Base-by-base conservation (phyloP, 805 yeast genomes). In the Metschnikowia colocasiae region DNA sequence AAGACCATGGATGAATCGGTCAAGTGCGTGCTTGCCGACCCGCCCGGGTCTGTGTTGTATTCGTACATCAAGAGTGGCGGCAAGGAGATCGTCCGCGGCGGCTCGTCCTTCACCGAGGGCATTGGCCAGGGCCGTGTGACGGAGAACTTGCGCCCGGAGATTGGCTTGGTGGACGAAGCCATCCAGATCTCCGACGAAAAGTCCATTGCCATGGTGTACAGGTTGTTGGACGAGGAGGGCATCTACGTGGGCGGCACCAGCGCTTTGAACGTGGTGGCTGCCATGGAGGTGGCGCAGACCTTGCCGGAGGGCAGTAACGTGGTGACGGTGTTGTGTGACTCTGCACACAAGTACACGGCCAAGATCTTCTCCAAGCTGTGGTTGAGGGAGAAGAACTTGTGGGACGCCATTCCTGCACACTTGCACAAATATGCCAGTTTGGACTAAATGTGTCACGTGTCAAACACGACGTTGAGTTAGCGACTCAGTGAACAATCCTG, bases 41-140 rank as follows among this genome's bases (percentile, higher is more conserved):
- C 97, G 19, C 97, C 97, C 12, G 97, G 97, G 48, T 83, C 94
- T 3, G 87, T 86, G 42, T 75, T 91, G 39, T 87, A 87, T 69
- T 80, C 89, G 8, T 89, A 83, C 61, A 81, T 91, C 50, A 82
- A 80, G 51, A 73, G 86, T 4, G 80, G 82, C 15, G 92, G 92
- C 27, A 71, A 83, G 61, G 74, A 78, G 9, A 67, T 84, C 47
- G 88, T 81, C 36, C 79, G 90, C 59, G 75, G 78, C 1, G 97
- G 97, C 26, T 80, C 88, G 3, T 85, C 95, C 0, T 89, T 91
- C 65, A 91, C 97, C 25, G 97, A 91, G 69, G 97, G 97, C 27
- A 89, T 91, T 68, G 97, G 97, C 25, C 97, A 91, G 68, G 96
- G 96, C 40, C 78, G 97, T 58, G 85, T 91, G 58, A 91, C 97